Conservation (phyloP, 1,284 basidiomycete species). For the Ustilago loliicola region DNA sequence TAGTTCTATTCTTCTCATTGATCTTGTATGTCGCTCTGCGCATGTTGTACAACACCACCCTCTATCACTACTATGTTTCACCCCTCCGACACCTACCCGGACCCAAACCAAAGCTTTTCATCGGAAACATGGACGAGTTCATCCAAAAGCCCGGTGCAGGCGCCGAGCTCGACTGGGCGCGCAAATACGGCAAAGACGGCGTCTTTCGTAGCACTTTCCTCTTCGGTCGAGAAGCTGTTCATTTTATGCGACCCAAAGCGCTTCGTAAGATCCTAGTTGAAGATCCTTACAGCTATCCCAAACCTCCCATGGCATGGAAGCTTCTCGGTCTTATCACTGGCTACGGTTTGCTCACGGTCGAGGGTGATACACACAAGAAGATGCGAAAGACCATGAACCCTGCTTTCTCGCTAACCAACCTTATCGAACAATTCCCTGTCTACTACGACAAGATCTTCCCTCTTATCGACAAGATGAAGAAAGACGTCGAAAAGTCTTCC, state of each 20-base stretch:
- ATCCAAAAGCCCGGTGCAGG: slow-evolving; percentile 34
- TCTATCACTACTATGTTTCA: slow-evolving; percentile 46
- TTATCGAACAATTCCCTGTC: slow-evolving; percentile 58
- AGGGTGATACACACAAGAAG: slow-evolving; percentile 56
- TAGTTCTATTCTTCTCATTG: neutral
- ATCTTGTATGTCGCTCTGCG: slow-evolving; percentile 16
- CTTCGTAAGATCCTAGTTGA: slow-evolving; percentile 53
- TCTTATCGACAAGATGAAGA: slow-evolving; percentile 49
- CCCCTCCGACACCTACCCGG: slow-evolving; percentile 51
- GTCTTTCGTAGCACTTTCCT: slow-evolving; percentile 41
- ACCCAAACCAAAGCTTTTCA: slow-evolving; percentile 35
- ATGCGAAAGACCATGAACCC: slow-evolving; percentile 63
- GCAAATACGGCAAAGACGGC: slow-evolving; percentile 37
- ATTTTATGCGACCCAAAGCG: slow-evolving; percentile 42
- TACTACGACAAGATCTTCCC: slow-evolving; percentile 57
- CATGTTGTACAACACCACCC: slow-evolving; percentile 41
- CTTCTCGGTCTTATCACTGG: slow-evolving; percentile 53
- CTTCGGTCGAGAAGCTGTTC: slow-evolving; percentile 47
- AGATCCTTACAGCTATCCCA: slow-evolving; percentile 53
- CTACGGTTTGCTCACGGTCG: slow-evolving; percentile 55
- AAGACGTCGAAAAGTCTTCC: slow-evolving; percentile 40
- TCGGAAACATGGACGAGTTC: slow-evolving; percentile 50
- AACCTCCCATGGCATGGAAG: slow-evolving; percentile 47
- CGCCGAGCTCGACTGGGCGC: slow-evolving; percentile 42
- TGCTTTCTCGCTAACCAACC: slow-evolving; percentile 56